A percentile compares a stretch with the other conserved stretches of the same genome.
Conservation (phyloP, 2,329 filamentous ascomycete genomes). For the Apiospora sp. region DNA sequence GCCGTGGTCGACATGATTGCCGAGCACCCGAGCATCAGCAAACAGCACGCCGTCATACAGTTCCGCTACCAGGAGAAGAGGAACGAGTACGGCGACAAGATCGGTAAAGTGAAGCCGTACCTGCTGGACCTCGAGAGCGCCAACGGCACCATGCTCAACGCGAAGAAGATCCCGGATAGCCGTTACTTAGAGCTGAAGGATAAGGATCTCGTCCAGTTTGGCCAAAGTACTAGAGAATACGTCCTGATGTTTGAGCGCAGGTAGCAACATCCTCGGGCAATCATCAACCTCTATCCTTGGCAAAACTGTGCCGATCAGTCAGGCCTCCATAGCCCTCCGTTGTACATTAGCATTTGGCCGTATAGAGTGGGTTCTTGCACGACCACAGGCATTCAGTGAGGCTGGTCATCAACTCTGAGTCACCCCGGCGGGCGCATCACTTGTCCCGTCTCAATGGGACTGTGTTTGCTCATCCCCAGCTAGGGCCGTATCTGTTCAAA, state of each 20-base stretch:
- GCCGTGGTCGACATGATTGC: slow-evolving; percentile 83
- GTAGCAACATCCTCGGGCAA: background rate
- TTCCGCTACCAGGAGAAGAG: slow-evolving; percentile 85
- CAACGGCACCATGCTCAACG: slow-evolving; percentile 88
- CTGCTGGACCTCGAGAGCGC: slow-evolving; percentile 92
- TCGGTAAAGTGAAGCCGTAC: slow-evolving; percentile 84
- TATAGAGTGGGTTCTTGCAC: slow-evolving; percentile 1
- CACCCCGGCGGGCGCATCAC: background rate
- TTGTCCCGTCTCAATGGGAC: background rate
- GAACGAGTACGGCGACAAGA: slow-evolving; percentile 86
- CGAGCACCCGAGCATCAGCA: slow-evolving; percentile 91
- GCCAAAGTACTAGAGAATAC: slow-evolving; percentile 89
- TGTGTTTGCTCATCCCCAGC: background rate
- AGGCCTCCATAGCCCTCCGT: background rate
- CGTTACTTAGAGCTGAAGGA: slow-evolving; percentile 87
- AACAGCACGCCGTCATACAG: slow-evolving; percentile 95
- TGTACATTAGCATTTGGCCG: background rate
- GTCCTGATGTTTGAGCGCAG: slow-evolving; percentile 83
- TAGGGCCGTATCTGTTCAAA: background rate
- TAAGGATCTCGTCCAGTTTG: slow-evolving; percentile 90
- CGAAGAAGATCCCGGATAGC: slow-evolving; percentile 73
- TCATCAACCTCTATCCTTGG: background rate
- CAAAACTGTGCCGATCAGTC: background rate
- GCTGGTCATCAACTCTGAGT: slow-evolving; percentile 9
- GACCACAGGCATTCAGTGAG: background rate